These are phyloP conservation scores for Diaporthe destruens DNA, from an alignment of 2,329 filamentous ascomycete genomes.

Conservation along the genomic window DNA sequence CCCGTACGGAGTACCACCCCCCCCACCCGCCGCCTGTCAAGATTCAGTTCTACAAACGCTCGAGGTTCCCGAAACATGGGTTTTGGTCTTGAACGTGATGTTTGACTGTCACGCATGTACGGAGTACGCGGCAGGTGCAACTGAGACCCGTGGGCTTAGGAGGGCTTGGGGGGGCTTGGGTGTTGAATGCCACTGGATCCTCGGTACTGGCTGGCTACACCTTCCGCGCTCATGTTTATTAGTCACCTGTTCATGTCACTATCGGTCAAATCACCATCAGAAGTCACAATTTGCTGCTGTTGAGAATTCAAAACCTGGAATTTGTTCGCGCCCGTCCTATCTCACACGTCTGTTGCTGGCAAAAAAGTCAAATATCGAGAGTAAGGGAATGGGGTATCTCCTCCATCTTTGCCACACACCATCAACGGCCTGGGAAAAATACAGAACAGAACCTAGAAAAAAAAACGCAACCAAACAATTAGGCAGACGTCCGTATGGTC, in stretches of 20 bases:
- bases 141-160: background rate
- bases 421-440: constrained; percentile 7
- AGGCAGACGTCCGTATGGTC: background rate
- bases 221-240: background rate
- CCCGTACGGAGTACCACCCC: background rate
- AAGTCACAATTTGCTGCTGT: background rate
- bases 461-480: background rate
- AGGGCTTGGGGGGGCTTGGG: background rate
- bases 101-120: background rate
- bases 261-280: background rate
- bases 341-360: background rate
- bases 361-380: constrained; percentile 31
- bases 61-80: background rate
- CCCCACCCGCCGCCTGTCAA: background rate
- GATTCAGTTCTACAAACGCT: background rate
- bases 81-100: background rate
- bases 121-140: too few species aligned
- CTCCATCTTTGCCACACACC: constrained; percentile 35
- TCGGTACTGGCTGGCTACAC: background rate
- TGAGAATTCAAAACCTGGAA: constrained; percentile 14
- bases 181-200: background rate
- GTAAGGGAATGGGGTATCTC: constrained; percentile 35
- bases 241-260: background rate
- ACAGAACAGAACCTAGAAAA: background rate
- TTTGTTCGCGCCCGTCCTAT: constrained; percentile 19